Conservation (phyloP, 495 filamentous ascomycete genomes). For the Neurospora terricola region DNA sequence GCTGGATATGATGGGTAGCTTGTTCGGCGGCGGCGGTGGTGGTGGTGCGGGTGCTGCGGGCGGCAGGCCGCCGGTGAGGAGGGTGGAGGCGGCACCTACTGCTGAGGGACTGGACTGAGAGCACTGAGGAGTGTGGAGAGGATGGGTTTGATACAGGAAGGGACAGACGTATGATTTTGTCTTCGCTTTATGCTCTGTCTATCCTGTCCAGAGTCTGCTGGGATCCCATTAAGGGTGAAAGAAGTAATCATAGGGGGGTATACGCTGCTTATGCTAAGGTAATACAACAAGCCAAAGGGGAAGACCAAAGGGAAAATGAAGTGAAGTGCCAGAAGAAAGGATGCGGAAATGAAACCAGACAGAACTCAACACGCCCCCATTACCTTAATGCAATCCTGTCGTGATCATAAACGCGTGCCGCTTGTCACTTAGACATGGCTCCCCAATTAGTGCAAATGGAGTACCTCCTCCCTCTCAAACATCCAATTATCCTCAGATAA, state of each 20-base stretch:
- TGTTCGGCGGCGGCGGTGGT: conserved; percentile 66
- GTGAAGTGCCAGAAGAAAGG: background rate
- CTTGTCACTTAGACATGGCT: background rate
- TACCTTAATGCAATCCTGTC: background rate
- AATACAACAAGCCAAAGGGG: background rate
- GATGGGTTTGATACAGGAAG: background rate
- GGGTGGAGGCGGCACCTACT: conserved; percentile 36
- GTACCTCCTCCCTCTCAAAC: conserved; percentile 62
- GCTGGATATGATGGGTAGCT: conserved; percentile 93
- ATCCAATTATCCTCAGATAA: conserved; percentile 86
- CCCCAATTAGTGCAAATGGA: conserved; percentile 16
- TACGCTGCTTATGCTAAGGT: background rate
- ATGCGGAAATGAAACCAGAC: background rate
- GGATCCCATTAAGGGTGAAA: background rate
- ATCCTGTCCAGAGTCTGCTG: no score
- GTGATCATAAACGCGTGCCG: background rate
- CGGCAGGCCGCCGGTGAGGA: conserved; percentile 31
- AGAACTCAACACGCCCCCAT: background rate
- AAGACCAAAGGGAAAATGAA: background rate
- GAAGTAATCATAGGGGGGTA: background rate
- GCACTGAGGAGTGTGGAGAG: background rate
- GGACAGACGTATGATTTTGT: background rate
- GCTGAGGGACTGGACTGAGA: conserved; percentile 43
- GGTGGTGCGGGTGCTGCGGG: conserved; percentile 32
- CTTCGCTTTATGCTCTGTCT: background rate